These are phyloP conservation scores for Zymoseptoria ardabiliae DNA, from an alignment of 2,329 filamentous ascomycete species.

Conservation along the genomic window DNA sequence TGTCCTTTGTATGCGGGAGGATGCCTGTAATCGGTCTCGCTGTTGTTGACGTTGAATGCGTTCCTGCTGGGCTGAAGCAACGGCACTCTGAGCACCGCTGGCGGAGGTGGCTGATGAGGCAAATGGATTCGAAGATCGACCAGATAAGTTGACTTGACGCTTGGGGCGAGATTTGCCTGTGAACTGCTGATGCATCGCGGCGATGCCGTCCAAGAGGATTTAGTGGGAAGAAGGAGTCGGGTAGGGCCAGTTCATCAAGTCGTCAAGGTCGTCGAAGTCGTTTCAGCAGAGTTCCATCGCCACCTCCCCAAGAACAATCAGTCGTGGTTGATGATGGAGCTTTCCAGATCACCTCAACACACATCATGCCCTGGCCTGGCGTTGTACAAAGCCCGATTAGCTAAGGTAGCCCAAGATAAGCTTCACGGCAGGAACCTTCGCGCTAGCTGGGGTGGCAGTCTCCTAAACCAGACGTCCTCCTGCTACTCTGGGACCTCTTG, in stretches of 20 bases:
- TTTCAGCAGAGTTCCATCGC: background rate
- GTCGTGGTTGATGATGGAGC: background rate
- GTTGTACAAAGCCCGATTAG: too few relatives aligned
- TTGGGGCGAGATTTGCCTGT: conserved; percentile 77
- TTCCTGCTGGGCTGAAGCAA: conserved; percentile 82
- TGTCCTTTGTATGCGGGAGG: conserved; percentile 64
- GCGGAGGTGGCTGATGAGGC: conserved; percentile 38
- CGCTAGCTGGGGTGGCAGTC: background rate
- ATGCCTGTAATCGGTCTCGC: conserved; percentile 66
- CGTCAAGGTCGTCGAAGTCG: background rate
- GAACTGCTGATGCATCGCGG: conserved; percentile 82
- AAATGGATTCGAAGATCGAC: conserved; percentile 74
- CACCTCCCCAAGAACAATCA: background rate
- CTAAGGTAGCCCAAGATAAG: too few relatives aligned
- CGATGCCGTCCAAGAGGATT: background rate
- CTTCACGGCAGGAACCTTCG: background rate
- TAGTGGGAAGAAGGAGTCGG: background rate
- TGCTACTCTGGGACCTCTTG: background rate
- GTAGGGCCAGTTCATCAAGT: background rate
- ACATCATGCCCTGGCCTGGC: background rate
- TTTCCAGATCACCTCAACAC: background rate
- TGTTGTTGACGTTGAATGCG: conserved; percentile 73
- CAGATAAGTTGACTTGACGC: conserved; percentile 90
- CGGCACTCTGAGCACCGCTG: conserved; percentile 62
- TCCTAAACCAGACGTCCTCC: background rate